These are phyloP conservation scores for Globisporangium polare DNA, from an alignment of 352 stramenopile genomes.

Conservation along the genomic window DNA sequence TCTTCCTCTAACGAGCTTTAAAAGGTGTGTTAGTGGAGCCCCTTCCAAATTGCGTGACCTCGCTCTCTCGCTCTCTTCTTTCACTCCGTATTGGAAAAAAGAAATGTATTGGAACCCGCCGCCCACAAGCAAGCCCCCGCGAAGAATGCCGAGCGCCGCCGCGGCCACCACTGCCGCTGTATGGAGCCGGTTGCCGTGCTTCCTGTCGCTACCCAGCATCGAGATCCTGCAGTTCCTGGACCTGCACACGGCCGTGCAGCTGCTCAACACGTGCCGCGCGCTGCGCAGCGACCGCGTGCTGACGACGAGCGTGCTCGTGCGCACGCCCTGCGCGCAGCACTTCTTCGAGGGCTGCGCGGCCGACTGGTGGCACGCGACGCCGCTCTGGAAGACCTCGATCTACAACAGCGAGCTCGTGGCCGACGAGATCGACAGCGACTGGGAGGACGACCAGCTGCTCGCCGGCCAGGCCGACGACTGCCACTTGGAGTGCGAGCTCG, in stretches of 20 bases:
- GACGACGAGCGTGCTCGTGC: constrained; percentile 37
- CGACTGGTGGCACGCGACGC: constrained; percentile 52
- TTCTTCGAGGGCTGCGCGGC: constrained; percentile 50
- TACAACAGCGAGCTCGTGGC: constrained; percentile 21
- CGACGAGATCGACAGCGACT: constrained; percentile 36
- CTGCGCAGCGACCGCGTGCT: constrained; percentile 39
- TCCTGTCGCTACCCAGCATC: constrained; percentile 35
- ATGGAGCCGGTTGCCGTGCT: constrained; percentile 9
- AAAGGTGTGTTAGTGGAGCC: background rate
- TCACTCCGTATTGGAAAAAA: no score
- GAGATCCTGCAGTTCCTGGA: constrained; percentile 48
- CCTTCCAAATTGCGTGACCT: background rate
- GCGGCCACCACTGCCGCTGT: background rate
- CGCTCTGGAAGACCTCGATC: constrained; percentile 27
- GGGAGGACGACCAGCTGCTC: constrained; percentile 37
- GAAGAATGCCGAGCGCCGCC: background rate
- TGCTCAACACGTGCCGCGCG: constrained; percentile 40
- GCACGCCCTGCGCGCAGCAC: constrained; percentile 44
- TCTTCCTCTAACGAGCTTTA: no score
- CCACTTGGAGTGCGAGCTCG: constrained; percentile 19
- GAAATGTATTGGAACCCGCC: no score
- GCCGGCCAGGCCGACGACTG: constrained; percentile 30
- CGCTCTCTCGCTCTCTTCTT: no score
- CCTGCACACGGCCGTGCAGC: constrained; percentile 37
- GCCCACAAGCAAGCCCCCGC: background rate